These are phyloP conservation scores for Neoarthrinium moseri DNA, from an alignment of 2,329 filamentous ascomycete genomes.

Conservation along the genomic window DNA sequence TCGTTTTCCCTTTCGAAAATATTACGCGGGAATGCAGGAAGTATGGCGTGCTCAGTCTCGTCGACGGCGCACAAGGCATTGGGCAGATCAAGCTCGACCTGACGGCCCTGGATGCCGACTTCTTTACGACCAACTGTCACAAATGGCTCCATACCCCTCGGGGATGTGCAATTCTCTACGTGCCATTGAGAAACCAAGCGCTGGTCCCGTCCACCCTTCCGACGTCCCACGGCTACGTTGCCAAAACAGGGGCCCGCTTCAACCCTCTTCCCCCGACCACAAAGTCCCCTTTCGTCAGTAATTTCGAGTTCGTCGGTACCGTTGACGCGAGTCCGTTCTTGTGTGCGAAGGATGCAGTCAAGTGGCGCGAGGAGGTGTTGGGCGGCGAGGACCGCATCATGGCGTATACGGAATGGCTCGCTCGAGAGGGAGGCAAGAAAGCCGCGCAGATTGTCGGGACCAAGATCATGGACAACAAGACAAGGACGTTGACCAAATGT, in stretches of 20 bases:
- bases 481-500: slow-evolving; percentile 62
- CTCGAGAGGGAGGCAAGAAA: slow-evolving; percentile 58
- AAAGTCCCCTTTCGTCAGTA: slow-evolving; percentile 62
- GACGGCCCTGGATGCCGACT: slow-evolving; percentile 68
- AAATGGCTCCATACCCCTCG: slow-evolving; percentile 88
- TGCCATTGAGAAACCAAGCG: slow-evolving; percentile 72
- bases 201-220: slow-evolving; percentile 73
- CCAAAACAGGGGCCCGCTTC: slow-evolving; percentile 33
- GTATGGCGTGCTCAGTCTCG: slow-evolving; percentile 66
- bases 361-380: slow-evolving; percentile 66
- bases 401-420: slow-evolving; percentile 61
- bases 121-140: slow-evolving; percentile 83
- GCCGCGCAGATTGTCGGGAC: slow-evolving; percentile 67
- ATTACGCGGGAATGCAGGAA: slow-evolving; percentile 64
- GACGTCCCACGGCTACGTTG: slow-evolving; percentile 75
- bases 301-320: slow-evolving; percentile 78
- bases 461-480: slow-evolving; percentile 66
- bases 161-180: slow-evolving; percentile 78
- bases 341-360: slow-evolving; percentile 68
- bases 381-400: slow-evolving; percentile 73
- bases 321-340: slow-evolving; percentile 70
- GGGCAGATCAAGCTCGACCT: slow-evolving; percentile 77
- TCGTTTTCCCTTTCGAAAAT: slow-evolving; percentile 74
- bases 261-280: slow-evolving; percentile 40
- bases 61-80: slow-evolving; percentile 84